These are phyloP conservation scores for Fusarium tricinctum DNA, from an alignment of 2,329 filamentous ascomycete genomes.

Conservation along the genomic window DNA sequence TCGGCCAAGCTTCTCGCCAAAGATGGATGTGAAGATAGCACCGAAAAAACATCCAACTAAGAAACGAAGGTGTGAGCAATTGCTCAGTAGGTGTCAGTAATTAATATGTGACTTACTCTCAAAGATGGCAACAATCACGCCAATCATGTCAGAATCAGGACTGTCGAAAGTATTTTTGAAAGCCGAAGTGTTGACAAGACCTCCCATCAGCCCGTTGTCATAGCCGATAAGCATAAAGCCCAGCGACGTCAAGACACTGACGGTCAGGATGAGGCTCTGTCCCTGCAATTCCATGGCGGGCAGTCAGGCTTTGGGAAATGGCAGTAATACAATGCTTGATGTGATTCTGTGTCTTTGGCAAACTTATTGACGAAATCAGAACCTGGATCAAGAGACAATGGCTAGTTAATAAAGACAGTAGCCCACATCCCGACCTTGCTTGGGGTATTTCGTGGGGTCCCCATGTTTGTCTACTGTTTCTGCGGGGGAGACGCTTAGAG, in stretches of 20 bases:
- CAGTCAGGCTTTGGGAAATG: background rate
- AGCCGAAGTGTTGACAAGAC: slow-evolving; percentile 56
- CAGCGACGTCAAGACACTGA: slow-evolving; percentile 61
- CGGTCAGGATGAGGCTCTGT: slow-evolving; percentile 57
- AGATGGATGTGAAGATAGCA: slow-evolving; percentile 51
- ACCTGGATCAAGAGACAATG: too few species aligned
- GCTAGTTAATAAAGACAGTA: slow-evolving; percentile 27
- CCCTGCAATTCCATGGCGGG: slow-evolving; percentile 47
- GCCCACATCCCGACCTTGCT: slow-evolving; percentile 5
- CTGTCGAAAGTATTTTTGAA: slow-evolving; percentile 59
- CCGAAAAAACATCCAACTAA: slow-evolving; percentile 52
- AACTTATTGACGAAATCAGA: too few species aligned
- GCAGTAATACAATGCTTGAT: background rate
- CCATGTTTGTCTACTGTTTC: background rate
- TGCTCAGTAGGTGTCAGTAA: too few species aligned
- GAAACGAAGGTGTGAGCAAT: background rate
- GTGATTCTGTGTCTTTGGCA: too few species aligned
- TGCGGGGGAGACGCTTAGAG: slow-evolving; percentile 10
- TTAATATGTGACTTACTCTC: slow-evolving; percentile 48
- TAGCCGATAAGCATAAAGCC: slow-evolving; percentile 64
- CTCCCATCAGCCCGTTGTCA: slow-evolving; percentile 62
- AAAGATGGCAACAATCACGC: slow-evolving; percentile 63
- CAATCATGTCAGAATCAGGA: slow-evolving; percentile 58
- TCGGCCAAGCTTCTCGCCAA: slow-evolving; percentile 61
- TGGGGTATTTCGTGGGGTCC: slow-evolving; percentile 23